Base-by-base conservation (phyloP, 345 rosid species). In the Noccaea caerulescens region DNA sequence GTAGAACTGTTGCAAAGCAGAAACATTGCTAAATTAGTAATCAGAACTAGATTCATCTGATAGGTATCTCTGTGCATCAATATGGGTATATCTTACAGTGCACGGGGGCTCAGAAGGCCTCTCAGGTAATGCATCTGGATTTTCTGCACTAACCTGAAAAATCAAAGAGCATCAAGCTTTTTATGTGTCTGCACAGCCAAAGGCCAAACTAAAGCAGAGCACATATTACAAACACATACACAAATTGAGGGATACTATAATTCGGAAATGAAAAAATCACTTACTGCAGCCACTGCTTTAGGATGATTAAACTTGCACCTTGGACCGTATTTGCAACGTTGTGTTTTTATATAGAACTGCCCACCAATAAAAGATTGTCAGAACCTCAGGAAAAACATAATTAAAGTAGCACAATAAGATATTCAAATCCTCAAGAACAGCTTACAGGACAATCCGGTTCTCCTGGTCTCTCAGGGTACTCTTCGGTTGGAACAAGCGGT, bases 241-340 rank as follows among this genome's bases (percentile, higher is more conserved):
- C 42, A 60, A 27, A 9, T 42, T 56, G 53, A 14, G 45, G 36
- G 32, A 54, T 30, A 55, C 47, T 36, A 16, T 59, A 43, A 30
- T 45, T 18, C 41, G 10, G 61, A 58, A 59, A 72, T 27, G 66
- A 61, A 61, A 25, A 52, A 56, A 27, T 69, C 68, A 63, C 71
- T 63, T 82, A 91, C 98, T 82, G 11, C 59, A 58, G 56, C 45
- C 67, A 72, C 76, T 66, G 73, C 85, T 78, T 66, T 86, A 4
- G 97, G 98, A 83, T 93, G 98, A 85, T 93, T 93, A 80, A 93
- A 93, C 84, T 80, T 90, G 94, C 98, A 93, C 76, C 83, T 88
- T 16, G 72, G 63, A 38, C 91, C 98, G 81, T 86, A 93, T 82
- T 87, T 93, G 91, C 97, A 93, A 71, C 84, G 87, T 81, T 87